Conservation (phyloP, 1,139 yeast genomes). For the Yamadazyma oceani region DNA sequence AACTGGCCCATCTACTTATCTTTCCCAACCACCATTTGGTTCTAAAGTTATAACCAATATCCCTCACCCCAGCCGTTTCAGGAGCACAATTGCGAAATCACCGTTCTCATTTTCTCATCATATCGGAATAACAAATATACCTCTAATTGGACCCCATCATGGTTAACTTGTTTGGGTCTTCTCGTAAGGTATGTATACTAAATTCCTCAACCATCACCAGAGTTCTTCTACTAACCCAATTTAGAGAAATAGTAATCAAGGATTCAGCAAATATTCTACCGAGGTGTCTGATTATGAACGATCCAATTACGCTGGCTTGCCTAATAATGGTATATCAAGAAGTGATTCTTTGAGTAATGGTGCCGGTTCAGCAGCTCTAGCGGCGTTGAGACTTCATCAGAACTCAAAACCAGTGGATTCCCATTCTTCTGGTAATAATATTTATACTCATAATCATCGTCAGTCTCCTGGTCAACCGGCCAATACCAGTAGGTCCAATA, state of each 20-base stretch:
- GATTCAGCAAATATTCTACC: conserved; percentile 38
- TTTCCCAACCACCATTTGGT: too few relatives aligned
- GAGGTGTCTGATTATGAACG: conserved; percentile 31
- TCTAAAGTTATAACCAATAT: too few relatives aligned
- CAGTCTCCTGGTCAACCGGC: conserved; percentile 9
- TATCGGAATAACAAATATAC: background rate
- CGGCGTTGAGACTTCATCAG: conserved; percentile 40
- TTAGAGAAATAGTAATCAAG: conserved; percentile 26
- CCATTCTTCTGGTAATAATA: conserved; percentile 4
- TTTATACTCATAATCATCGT: too few relatives aligned
- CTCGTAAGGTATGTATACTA: conserved; percentile 14
- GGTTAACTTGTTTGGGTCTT: conserved; percentile 15
- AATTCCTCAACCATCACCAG: background rate
- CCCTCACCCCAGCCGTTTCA: too few relatives aligned
- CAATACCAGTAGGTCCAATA: conserved; percentile 19
- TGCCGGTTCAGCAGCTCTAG: conserved; percentile 50
- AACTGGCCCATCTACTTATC: too few relatives aligned
- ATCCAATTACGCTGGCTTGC: conserved; percentile 23
- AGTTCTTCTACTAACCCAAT: conserved; percentile 2
- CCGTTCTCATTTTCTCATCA: conserved; percentile 1
- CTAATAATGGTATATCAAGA: conserved; percentile 19
- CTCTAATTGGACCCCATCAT: conserved; percentile 2
- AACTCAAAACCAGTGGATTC: conserved; percentile 14
- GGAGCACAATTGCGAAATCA: too few relatives aligned
- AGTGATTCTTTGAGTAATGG: conserved; percentile 18